Base-by-base conservation (phyloP, 108 stramenopile species). In the Nitzschia inconspicua region DNA sequence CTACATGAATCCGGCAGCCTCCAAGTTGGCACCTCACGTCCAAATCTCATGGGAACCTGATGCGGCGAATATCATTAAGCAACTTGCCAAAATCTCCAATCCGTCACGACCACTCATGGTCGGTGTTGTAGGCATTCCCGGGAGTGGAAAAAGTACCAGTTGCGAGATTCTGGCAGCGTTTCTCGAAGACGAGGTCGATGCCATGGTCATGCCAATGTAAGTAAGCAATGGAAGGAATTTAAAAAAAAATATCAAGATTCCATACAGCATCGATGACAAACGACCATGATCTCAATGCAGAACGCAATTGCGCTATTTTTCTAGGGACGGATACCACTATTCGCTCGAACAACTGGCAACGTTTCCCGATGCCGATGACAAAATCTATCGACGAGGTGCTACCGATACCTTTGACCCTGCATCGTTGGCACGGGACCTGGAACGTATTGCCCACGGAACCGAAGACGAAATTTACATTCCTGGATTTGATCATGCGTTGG, bases 301-400 rank as follows among this genome's bases (percentile, higher is more conserved):
- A 19, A 66, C 47, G 48, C 67, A 57, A 18, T 36, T 49, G n/a
- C n/a, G n/a, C n/a, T n/a, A n/a, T n/a, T n/a, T n/a, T n/a, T n/a
- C n/a, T n/a, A n/a, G n/a, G 7, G 81, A 82, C 64, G 81, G 81
- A 35, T 82, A 78, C 57, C 81, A 82, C 52, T 36, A 46, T 34
- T 37, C 70, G 0, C 41, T 75, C 16, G 50, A 57, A 18, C 30
- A 70, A 2, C 55, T 82, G 14, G 19, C 28, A 26, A 47, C 37
- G 2, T 47, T 73, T 57, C 41, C 46, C 26, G 57, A 82, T 60
- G 43, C 77, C 2, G 47, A 62, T 3, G 76, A 82, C 37, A 57
- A 40, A 42, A 68, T 82, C 28, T 82, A 82, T 60, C 63, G 81
- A 41, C 56, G 81, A 47, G 81, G 81, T 20, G 72, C 76, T 7